Percentiles rank a stretch among this genome's conserved stretches.
Evolutionary conservation across 2,329 filamentous ascomycete species (phyloP).

Genomic region (Ceratocystis papillata): DNA sequence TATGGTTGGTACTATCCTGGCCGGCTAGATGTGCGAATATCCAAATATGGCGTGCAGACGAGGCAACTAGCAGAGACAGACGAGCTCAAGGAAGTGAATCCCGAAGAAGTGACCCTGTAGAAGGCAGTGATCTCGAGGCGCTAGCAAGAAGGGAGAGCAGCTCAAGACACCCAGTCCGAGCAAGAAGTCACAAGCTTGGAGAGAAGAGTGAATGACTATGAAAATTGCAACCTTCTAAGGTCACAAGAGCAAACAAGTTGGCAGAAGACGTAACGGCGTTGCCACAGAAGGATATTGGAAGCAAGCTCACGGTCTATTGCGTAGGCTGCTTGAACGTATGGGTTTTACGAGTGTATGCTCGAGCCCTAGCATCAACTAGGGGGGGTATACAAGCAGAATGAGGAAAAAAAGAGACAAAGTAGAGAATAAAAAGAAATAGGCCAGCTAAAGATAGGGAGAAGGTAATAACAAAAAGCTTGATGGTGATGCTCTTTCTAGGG

Average conservation of each 20-base stretch:
- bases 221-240: neutral
- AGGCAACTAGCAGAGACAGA: slow-evolving; percentile 6
- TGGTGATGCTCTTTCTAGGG: slow-evolving; percentile 1
- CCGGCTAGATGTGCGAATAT: neutral
- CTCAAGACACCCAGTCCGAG: neutral
- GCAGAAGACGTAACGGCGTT: neutral
- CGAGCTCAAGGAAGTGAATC: slow-evolving; percentile 21
- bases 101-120: neutral
- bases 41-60: slow-evolving; percentile 1
- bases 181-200: neutral
- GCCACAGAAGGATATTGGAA: neutral
- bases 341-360: too few species aligned
- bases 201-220: neutral
- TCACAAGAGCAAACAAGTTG: neutral
- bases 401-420: neutral
- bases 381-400: neutral
- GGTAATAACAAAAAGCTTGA: neutral
- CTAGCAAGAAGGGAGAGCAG: neutral
- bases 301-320: neutral
- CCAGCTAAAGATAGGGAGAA: slow-evolving; percentile 9
- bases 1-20: neutral
- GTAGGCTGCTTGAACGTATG: neutral
- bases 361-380: too few species aligned
- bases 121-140: neutral
- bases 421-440: neutral